Conservation (phyloP, 2,329 filamentous ascomycete species). For the Diaporthe helianthi region DNA sequence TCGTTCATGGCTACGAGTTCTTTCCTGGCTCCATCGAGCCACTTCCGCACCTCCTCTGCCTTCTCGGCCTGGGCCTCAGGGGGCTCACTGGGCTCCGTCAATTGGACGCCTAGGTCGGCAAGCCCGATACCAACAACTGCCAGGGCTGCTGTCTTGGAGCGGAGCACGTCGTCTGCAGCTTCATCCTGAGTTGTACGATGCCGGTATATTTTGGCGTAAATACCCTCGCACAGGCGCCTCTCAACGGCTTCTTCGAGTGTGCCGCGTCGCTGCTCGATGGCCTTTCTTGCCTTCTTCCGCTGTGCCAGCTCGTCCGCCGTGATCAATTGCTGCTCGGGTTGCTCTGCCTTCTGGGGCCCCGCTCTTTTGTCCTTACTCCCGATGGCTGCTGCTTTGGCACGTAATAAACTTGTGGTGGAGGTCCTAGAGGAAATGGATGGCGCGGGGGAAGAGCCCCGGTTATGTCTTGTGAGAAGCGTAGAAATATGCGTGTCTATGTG, state of each 20-base stretch:
- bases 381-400: constrained; percentile 62
- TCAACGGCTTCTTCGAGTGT: constrained; percentile 92
- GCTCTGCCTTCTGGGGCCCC: constrained; percentile 47
- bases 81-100: constrained; percentile 63
- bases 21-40: constrained; percentile 73
- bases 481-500: constrained; percentile 90
- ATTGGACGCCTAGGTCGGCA: constrained; percentile 81
- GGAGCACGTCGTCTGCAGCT: constrained; percentile 90
- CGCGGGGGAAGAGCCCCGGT: constrained; percentile 67
- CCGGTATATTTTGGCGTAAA: constrained; percentile 88
- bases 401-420: constrained; percentile 63
- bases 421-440: constrained; percentile 61
- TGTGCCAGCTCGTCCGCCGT: constrained; percentile 85
- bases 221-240: constrained; percentile 80
- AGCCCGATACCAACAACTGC: constrained; percentile 90
- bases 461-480: constrained; percentile 76
- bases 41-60: constrained; percentile 73
- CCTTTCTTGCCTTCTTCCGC: constrained; percentile 77
- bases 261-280: constrained; percentile 77
- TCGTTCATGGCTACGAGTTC: constrained; percentile 84
- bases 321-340: constrained; percentile 80
- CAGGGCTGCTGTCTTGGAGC: constrained; percentile 91
- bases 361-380: constrained; percentile 59
- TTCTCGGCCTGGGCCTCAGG: constrained; percentile 65
- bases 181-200: constrained; percentile 93